Evolutionary conservation across 805 yeast species (phyloP).

Genomic region (Hanseniaspora thailandica): DNA sequence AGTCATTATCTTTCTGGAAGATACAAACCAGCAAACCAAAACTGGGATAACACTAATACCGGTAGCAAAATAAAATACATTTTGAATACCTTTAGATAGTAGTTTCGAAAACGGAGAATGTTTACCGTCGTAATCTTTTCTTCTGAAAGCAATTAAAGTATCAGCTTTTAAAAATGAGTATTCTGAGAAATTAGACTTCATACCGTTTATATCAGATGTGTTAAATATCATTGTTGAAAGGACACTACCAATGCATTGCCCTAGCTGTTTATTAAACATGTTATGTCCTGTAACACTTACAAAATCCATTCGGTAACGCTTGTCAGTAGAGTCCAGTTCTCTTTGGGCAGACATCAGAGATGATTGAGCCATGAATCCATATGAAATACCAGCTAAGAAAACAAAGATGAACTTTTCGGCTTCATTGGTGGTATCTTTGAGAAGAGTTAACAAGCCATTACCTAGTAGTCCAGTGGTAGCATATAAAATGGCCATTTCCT

Average conservation of each 20-base stretch:
- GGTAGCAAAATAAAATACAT: constrained; percentile 23
- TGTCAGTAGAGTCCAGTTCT: constrained; percentile 19
- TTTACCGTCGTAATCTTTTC: constrained; percentile 21
- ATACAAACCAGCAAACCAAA: constrained; percentile 19
- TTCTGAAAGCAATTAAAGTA: constrained; percentile 19
- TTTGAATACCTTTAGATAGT: constrained; percentile 18
- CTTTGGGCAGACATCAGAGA: constrained; percentile 26
- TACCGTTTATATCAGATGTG: constrained; percentile 19
- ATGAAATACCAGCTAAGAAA: constrained; percentile 30
- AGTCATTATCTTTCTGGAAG: constrained; percentile 16
- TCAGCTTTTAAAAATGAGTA: constrained; percentile 17
- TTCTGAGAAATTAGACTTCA: constrained; percentile 10
- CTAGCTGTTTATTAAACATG: constrained; percentile 21
- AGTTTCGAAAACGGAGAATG: constrained; percentile 18
- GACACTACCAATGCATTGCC: constrained; percentile 23
- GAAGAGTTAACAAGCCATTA: constrained; percentile 27
- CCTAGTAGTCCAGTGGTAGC: constrained; percentile 27
- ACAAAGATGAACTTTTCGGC: constrained; percentile 29
- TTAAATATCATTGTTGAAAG: constrained; percentile 22
- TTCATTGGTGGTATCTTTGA: constrained; percentile 26
- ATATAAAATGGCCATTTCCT: constrained; percentile 29
- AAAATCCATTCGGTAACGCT: constrained; percentile 20
- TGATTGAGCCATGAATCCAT: constrained; percentile 30
- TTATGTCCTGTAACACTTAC: constrained; percentile 22
- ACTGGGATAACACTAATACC: constrained; percentile 19